A percentile compares a stretch with the other conserved stretches of the same genome.
These are phyloP conservation scores for Sisymbrium irio DNA, from an alignment of 345 rosid species.

Conservation along the genomic window DNA sequence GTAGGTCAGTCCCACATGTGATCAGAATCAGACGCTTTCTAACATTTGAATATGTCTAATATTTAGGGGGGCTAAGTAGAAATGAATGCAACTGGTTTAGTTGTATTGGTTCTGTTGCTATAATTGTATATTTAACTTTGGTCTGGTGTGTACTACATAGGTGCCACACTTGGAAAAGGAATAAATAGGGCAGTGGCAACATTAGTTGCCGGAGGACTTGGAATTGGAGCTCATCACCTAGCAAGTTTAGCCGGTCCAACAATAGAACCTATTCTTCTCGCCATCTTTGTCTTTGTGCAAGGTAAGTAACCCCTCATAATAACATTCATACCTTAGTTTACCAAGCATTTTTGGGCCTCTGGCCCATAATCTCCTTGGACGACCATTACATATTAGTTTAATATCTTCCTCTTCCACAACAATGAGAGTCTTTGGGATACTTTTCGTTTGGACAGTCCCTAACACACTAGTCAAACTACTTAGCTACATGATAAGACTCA, in stretches of 20 bases:
- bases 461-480: not conserved
- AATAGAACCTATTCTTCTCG: slow-evolving; percentile 59
- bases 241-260: slow-evolving; percentile 54
- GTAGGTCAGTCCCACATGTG: slow-evolving; percentile 48
- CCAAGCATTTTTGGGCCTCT: not conserved
- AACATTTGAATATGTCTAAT: not conserved
- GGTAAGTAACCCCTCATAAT: slow-evolving; percentile 40
- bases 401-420: not conserved
- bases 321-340: not conserved
- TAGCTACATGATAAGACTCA: not conserved
- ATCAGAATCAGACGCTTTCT: not conserved
- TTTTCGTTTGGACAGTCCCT: not conserved
- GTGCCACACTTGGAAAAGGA: slow-evolving; percentile 71
- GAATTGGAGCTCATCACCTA: slow-evolving; percentile 63
- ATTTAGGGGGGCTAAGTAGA: not conserved
- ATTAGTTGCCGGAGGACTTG: slow-evolving; percentile 61
- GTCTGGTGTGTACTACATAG: slow-evolving; percentile 10
- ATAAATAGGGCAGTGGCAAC: slow-evolving; percentile 74
- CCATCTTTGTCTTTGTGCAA: slow-evolving; percentile 57
- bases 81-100: not conserved
- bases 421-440: not conserved
- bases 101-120: not conserved
- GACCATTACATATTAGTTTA: not conserved
- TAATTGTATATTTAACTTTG: not conserved
- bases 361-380: not conserved